Evolutionary conservation across 2,329 filamentous ascomycete genomes (phyloP).

Genomic region (Trichophyton schoenleinii): DNA sequence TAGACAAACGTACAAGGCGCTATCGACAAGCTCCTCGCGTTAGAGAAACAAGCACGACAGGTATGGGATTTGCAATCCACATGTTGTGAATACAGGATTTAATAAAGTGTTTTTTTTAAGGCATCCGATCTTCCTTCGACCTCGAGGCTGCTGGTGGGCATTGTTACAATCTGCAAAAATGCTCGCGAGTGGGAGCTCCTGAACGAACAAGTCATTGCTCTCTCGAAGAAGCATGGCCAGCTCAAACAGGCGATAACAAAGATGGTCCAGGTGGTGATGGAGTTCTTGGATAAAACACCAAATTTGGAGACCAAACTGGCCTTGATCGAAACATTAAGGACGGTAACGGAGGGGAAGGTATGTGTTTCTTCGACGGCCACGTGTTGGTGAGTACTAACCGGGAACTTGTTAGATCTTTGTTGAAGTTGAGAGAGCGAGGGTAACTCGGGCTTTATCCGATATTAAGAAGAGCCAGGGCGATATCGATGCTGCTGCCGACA

Average conservation of each 20-base stretch:
- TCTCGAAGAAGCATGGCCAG: conserved; percentile 99
- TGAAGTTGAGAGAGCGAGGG: conserved; percentile 90
- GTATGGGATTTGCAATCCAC: conserved; percentile 36
- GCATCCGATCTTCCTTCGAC: conserved; percentile 93
- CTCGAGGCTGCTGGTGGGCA: conserved; percentile 71
- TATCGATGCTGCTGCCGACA: conserved; percentile 76
- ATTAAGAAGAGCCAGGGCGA: conserved; percentile 97
- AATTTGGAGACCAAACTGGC: conserved; percentile 77
- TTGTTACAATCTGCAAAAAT: conserved; percentile 90
- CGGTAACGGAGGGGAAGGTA: conserved; percentile 92
- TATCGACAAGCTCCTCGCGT: conserved; percentile 77
- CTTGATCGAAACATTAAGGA: conserved; percentile 87
- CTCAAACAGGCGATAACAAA: conserved; percentile 97
- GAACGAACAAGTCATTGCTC: conserved; percentile 88
- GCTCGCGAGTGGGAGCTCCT: conserved; percentile 84
- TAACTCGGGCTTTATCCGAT: conserved; percentile 88
- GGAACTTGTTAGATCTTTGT: conserved; percentile 64
- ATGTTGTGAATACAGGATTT: neutral
- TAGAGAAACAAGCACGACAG: conserved; percentile 97
- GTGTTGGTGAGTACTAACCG: neutral
- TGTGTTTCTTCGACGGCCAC: neutral
- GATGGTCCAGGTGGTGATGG: conserved; percentile 97
- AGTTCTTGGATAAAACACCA: conserved; percentile 75
- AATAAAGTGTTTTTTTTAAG: conserved; percentile 33
- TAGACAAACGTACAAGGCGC: conserved; percentile 63